These are phyloP conservation scores for Xylaria digitata DNA, from an alignment of 2,329 filamentous ascomycete genomes.

Conservation along the genomic window DNA sequence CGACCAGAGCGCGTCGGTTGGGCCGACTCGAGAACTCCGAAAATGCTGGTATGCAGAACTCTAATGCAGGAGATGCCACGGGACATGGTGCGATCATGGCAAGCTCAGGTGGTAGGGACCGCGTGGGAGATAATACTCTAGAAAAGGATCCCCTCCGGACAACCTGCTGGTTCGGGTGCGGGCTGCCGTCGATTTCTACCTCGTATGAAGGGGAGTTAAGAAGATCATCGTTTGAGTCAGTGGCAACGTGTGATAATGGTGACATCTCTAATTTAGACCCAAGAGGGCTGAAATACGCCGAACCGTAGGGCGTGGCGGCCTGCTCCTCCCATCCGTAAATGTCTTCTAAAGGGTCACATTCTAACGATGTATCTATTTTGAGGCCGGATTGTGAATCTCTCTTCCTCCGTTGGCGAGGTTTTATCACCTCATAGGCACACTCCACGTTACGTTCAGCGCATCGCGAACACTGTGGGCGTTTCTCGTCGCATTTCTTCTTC, in stretches of 20 bases:
- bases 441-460: slow-evolving; percentile 61
- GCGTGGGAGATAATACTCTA: slow-evolving; percentile 39
- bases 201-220: slow-evolving; percentile 17
- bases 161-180: slow-evolving; percentile 35
- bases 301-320: slow-evolving; percentile 37
- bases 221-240: slow-evolving; percentile 14
- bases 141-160: slow-evolving; percentile 41
- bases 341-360: slow-evolving; percentile 33
- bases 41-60: slow-evolving; percentile 65
- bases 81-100: slow-evolving; percentile 57
- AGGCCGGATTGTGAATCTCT: slow-evolving; percentile 49
- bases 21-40: slow-evolving; percentile 66
- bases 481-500: slow-evolving; percentile 71
- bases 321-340: slow-evolving; percentile 42
- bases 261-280: slow-evolving; percentile 39
- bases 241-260: slow-evolving; percentile 32
- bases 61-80: slow-evolving; percentile 57
- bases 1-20: slow-evolving; percentile 66
- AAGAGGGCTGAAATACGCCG: slow-evolving; percentile 41
- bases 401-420: slow-evolving; percentile 56
- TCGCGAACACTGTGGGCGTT: slow-evolving; percentile 62
- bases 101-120: slow-evolving; percentile 52
- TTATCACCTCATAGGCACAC: slow-evolving; percentile 63
- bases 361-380: slow-evolving; percentile 26
- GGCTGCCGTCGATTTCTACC: slow-evolving; percentile 31